Evolutionary conservation across 2,329 filamentous ascomycete species (phyloP).

Genomic region (Rasamsonia emersonii): DNA sequence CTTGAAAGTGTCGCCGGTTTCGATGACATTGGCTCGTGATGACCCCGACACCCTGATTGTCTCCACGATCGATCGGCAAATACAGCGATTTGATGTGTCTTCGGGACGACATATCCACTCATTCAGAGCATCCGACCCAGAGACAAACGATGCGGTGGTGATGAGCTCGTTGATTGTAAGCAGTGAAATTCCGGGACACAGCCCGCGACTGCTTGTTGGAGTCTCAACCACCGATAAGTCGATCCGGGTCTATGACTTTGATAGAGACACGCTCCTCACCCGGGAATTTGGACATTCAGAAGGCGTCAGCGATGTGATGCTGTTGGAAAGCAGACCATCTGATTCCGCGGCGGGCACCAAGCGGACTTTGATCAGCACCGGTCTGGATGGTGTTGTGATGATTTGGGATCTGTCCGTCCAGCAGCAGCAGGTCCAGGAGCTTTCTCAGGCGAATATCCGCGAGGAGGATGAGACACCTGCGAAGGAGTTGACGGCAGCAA

Average conservation of each 20-base stretch:
- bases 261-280: slow-evolving; percentile 67
- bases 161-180: slow-evolving; percentile 65
- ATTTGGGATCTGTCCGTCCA: slow-evolving; percentile 51
- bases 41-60: slow-evolving; percentile 48
- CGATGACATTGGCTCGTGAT: slow-evolving; percentile 64
- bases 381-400: slow-evolving; percentile 75
- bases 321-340: slow-evolving; percentile 46
- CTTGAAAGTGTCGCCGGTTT: slow-evolving; percentile 77
- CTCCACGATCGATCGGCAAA: slow-evolving; percentile 54
- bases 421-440: slow-evolving; percentile 23
- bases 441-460: slow-evolving; percentile 15
- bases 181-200: slow-evolving; percentile 45
- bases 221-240: slow-evolving; percentile 94
- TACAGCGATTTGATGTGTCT: slow-evolving; percentile 52
- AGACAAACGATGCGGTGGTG: slow-evolving; percentile 71
- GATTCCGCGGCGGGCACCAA: slow-evolving; percentile 37
- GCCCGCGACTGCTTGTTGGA: slow-evolving; percentile 66
- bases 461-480: slow-evolving; percentile 32
- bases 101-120: slow-evolving; percentile 61
- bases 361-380: slow-evolving; percentile 58
- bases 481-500: slow-evolving; percentile 46
- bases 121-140: slow-evolving; percentile 78
- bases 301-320: slow-evolving; percentile 74
- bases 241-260: slow-evolving; percentile 76
- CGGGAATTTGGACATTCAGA: slow-evolving; percentile 95